These are phyloP conservation scores for Ceratocystis huliohia DNA, from an alignment of 2,329 filamentous ascomycete genomes.

Conservation along the genomic window DNA sequence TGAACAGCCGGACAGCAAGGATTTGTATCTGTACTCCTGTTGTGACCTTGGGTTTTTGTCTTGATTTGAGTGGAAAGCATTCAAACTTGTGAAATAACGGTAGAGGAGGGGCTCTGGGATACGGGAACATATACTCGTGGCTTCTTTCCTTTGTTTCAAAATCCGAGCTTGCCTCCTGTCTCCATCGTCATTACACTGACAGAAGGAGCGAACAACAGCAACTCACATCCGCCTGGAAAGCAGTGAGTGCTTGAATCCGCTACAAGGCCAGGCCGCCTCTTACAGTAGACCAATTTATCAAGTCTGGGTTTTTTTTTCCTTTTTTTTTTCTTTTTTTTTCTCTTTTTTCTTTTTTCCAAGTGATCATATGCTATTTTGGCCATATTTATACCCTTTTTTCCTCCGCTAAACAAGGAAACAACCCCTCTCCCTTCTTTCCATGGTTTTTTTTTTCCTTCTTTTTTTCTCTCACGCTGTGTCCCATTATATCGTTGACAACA, in stretches of 20 bases:
- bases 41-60: not conserved
- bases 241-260: not conserved
- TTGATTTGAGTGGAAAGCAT: not conserved
- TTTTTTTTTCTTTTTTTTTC: not conserved
- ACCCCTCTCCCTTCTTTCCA: conserved; percentile 4
- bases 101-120: not conserved
- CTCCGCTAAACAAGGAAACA: not conserved
- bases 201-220: not conserved
- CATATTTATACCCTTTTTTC: not conserved
- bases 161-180: not conserved
- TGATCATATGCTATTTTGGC: not conserved
- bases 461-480: not conserved
- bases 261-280: not conserved
- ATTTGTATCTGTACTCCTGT: not conserved
- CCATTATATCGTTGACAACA: not conserved
- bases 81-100: not conserved
- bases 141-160: conserved; percentile 6
- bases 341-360: not conserved
- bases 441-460: not conserved
- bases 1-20: not conserved
- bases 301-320: not conserved
- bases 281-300: not conserved
- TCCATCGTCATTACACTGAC: not conserved
- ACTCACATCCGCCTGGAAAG: not conserved
- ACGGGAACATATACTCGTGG: not conserved